Evolutionary conservation across 2,329 filamentous ascomycete genomes (phyloP).

Genomic region (Aspergillus intermedius): DNA sequence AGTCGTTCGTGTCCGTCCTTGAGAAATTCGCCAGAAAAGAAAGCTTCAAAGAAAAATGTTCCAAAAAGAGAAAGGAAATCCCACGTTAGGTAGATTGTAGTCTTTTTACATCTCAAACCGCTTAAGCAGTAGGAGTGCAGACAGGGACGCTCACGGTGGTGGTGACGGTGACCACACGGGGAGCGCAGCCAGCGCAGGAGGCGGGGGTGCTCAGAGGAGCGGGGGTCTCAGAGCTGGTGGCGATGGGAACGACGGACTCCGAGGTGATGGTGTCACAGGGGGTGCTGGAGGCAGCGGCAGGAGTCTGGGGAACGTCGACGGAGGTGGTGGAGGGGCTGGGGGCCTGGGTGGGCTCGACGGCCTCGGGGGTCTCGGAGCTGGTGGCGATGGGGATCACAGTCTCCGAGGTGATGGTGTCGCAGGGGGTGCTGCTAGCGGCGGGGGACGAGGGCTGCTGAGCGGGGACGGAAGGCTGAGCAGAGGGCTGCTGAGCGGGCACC

Average conservation of each 20-base stretch:
- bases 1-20: constrained; percentile 10
- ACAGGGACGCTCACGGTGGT: constrained; percentile 19
- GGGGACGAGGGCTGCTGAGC: background rate
- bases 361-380: constrained; percentile 3
- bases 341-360: constrained; percentile 1
- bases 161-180: constrained; percentile 17
- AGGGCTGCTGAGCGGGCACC: background rate
- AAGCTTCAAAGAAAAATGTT: constrained; percentile 5
- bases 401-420: constrained; percentile 9
- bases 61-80: background rate
- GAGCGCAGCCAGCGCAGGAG: constrained; percentile 7
- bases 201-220: constrained; percentile 10
- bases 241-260: constrained; percentile 2
- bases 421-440: constrained; percentile 2
- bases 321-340: background rate
- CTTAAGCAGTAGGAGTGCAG: background rate
- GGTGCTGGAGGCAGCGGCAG: background rate
- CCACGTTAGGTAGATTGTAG: background rate
- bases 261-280: constrained; percentile 6
- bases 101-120: background rate
- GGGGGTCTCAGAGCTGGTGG: constrained; percentile 1
- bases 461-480: background rate
- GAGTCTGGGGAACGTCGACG: background rate
- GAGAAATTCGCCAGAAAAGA: constrained; percentile 3
- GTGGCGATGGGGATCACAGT: constrained; percentile 6